These are phyloP conservation scores for Saccharomycopsis hybrid DNA, from an alignment of 1,139 yeast species.

Conservation along the genomic window DNA sequence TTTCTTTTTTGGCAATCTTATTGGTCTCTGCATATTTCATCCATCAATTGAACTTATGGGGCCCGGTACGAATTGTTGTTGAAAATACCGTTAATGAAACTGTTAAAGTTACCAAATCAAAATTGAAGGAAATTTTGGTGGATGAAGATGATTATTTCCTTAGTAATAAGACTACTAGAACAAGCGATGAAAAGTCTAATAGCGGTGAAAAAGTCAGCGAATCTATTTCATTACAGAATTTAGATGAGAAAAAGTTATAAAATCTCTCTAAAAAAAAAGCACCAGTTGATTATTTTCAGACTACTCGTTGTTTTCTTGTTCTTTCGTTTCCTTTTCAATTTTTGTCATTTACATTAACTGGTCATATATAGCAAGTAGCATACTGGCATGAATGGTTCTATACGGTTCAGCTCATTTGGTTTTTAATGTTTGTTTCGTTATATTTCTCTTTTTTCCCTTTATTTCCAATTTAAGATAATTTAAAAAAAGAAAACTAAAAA, in stretches of 20 bases:
- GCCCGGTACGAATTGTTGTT: slow-evolving; percentile 61
- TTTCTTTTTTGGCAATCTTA: slow-evolving; percentile 47
- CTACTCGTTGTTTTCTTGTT: too few relatives aligned
- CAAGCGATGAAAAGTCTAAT: not conserved
- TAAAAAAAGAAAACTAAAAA: too few relatives aligned
- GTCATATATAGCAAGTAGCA: too few relatives aligned
- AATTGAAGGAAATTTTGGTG: slow-evolving; percentile 42
- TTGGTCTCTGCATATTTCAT: slow-evolving; percentile 63
- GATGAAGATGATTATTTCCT: slow-evolving; percentile 20
- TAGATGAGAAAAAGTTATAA: slow-evolving; percentile 17
- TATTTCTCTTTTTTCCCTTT: not conserved
- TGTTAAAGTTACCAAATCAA: slow-evolving; percentile 49
- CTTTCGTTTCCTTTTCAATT: too few relatives aligned
- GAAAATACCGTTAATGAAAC: slow-evolving; percentile 55
- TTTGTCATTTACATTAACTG: too few relatives aligned
- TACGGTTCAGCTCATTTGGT: too few relatives aligned
- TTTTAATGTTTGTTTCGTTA: not conserved
- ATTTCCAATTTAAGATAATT: not conserved
- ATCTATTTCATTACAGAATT: slow-evolving; percentile 21
- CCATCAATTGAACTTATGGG: slow-evolving; percentile 65
- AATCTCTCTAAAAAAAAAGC: too few relatives aligned
- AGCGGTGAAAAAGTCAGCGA: slow-evolving; percentile 1
- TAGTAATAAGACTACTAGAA: not conserved
- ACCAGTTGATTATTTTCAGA: too few relatives aligned
- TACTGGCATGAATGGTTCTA: too few relatives aligned